Evolutionary conservation across 768 basidiomycete genomes (phyloP).

Genomic region (Pleurotus platypus): DNA sequence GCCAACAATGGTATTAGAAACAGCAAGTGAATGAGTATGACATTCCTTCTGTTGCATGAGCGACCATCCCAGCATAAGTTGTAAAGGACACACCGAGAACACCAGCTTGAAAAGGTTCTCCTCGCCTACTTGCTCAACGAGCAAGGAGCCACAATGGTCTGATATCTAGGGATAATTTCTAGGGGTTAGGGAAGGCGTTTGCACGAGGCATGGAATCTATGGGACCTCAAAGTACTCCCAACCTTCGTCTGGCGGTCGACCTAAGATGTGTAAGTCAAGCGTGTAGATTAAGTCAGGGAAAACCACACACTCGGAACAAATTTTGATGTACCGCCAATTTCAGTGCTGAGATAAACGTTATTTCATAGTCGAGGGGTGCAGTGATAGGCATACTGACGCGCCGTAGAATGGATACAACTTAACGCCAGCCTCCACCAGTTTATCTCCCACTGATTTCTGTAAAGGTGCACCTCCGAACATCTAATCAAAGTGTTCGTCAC

Average conservation of each 20-base stretch:
- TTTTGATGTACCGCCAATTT: constrained; percentile 10
- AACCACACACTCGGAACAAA: constrained; percentile 8
- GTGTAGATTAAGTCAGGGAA: no score
- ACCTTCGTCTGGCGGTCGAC: constrained; percentile 6
- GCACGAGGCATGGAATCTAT: no score
- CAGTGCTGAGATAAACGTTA: constrained; percentile 9
- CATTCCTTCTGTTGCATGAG: constrained; percentile 2
- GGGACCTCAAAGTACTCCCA: constrained; percentile 15
- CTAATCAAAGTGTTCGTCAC: not conserved
- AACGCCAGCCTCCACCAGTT: constrained; percentile 11
- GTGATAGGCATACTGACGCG: constrained; percentile 11
- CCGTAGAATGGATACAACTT: constrained; percentile 16
- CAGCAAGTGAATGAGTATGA: constrained; percentile 17
- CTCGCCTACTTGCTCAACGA: constrained; percentile 10
- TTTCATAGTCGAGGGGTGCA: not conserved
- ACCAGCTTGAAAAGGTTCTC: constrained; percentile 11
- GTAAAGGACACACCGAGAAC: constrained; percentile 4
- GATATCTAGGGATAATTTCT: constrained; percentile 9
- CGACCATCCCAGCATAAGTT: not conserved
- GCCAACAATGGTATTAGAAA: constrained; percentile 28
- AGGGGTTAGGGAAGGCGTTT: no score
- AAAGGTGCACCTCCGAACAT: constrained; percentile 18
- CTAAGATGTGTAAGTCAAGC: not conserved
- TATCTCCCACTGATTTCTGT: constrained; percentile 16
- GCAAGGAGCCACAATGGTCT: constrained; percentile 9